Base-by-base conservation (phyloP, 495 filamentous ascomycete species). In the Penicillium coprophilum region DNA sequence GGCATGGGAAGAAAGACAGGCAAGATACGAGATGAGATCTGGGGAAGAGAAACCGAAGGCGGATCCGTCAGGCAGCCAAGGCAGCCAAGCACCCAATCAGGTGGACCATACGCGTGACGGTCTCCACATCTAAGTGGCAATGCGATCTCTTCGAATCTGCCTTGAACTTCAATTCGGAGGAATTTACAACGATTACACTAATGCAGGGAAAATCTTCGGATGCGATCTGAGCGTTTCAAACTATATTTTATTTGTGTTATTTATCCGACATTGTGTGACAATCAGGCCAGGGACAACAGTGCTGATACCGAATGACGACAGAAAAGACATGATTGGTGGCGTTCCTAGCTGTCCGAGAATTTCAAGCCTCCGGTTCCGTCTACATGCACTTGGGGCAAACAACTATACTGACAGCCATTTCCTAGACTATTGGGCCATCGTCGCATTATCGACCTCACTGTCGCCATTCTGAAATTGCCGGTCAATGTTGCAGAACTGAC, bases 81-180 rank as follows among this genome's bases (percentile, higher is more conserved):
- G 55, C 54, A 56, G 32, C 51, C 34, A 51, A 47, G 43, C 56
- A 53, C 49, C 51, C 56, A 60, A 65, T 61, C 53, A 64, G 4
- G 24, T 27, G 56, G 41, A 34, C 21, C 49, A 19, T 10, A 36
- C 51, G 40, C 23, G 39, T 46, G 40, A 54, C 31, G 40, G 19
- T 41, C 49, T 38, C 34, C 34, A 38, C 34, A 38, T 27, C 24
- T 27, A n/a, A 13, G 34, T 63, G 59, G 55, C 59, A 32, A 47
- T 24, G 17, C 30, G 24, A 46, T 46, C 44, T 30, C 44, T 32
- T n/a, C 23, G 12, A 12, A 17, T 47, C 17, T 47, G 27, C 11
- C 28, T 19, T 19, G 45, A 28, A 40, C 28, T 12, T 38, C 32
- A 17, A 31, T 19, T 46, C 27, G 27, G 45, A 47, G 45, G 31